A percentile compares a stretch with the other conserved stretches of the same genome.
Evolutionary conservation across 768 basidiomycete genomes (phyloP).

Genomic region (Hericium rajendrae): DNA sequence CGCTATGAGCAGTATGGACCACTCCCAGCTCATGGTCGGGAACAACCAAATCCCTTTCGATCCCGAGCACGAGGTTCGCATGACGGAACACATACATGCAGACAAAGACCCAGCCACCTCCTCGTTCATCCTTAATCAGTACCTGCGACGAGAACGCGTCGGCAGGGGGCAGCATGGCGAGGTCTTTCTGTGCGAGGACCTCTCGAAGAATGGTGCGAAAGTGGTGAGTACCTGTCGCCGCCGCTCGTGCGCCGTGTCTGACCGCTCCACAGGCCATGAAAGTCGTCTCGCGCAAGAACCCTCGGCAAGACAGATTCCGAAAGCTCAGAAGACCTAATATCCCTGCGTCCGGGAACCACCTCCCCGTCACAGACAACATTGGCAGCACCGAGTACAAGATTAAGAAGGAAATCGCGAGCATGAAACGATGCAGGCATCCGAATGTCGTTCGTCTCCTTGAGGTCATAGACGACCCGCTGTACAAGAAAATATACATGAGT

Average conservation of each 20-base stretch:
- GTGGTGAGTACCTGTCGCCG: slow-evolving; percentile 32
- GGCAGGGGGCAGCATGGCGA: slow-evolving; percentile 88
- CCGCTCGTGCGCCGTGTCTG: not conserved
- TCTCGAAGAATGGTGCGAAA: slow-evolving; percentile 25
- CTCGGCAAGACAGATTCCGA: slow-evolving; percentile 56
- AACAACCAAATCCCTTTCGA: slow-evolving; percentile 7
- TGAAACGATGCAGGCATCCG: slow-evolving; percentile 92
- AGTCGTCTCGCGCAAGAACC: slow-evolving; percentile 62
- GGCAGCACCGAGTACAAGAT: slow-evolving; percentile 76
- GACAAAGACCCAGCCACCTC: slow-evolving; percentile 26
- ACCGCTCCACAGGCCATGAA: slow-evolving; percentile 58
- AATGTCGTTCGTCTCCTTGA: slow-evolving; percentile 86
- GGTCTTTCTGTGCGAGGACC: slow-evolving; percentile 67
- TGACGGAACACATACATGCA: slow-evolving; percentile 17
- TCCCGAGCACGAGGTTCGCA: slow-evolving; percentile 11
- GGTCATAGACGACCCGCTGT: slow-evolving; percentile 88
- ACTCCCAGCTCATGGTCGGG: slow-evolving; percentile 12
- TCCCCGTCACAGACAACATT: slow-evolving; percentile 56
- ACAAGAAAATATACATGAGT: slow-evolving; percentile 92
- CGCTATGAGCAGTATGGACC: slow-evolving; percentile 8
- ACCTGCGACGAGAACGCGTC: slow-evolving; percentile 63
- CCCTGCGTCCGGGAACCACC: slow-evolving; percentile 36
- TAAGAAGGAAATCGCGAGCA: slow-evolving; percentile 91
- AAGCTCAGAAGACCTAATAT: slow-evolving; percentile 30
- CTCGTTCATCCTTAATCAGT: slow-evolving; percentile 70